Evolutionary conservation across 2,329 filamentous ascomycete genomes (phyloP), one percentile per base, ranked within the genome.

Genomic region (Delphinella strobiligena): DNA sequence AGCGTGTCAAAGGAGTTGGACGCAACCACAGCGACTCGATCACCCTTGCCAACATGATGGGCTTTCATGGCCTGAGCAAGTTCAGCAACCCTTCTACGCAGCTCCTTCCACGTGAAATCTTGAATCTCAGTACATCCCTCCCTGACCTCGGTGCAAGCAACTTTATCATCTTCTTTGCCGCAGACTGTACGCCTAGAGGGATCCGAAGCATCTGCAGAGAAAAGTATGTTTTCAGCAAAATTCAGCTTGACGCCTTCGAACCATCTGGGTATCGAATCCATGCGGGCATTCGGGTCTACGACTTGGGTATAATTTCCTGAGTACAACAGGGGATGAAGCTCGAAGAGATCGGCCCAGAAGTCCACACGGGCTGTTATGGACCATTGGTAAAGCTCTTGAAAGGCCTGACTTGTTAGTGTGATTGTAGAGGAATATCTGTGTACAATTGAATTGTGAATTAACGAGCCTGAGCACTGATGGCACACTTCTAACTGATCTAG

Each of bases 201-300:
- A 8, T 67, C 52, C n/a, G 61, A 55, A 0, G 60, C 51, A 2
- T 60, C 54, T 3, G 56, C 55, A 1, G 71, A 71, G 62, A 74
- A 88, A 18, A 93, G 73, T 18, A 86, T 60, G 54, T 91, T 93
- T 61, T 93, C 84, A 4, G 83, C 80, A 54, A 79, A 89, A 52
- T 87, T 93, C 49, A 91, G 58, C 4, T 66, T 61, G 1, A 87
- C 69, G 19, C 85, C 85, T 1, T 75, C 63, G 56, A 91, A 93
- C 85, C 85, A 93, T 31, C 67, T 62, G 0, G 85, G 85, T 4
- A 89, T 69, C 12, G 67, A 65, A 44, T 85, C 78, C 56, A 93
- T 84, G 2, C 78, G 74, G 1, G 72, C 67, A 1, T 64, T 66
- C 50, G 84, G 78, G 53, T 93, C 82, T 3, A 91, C 78, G 1